phyloP scores from a whole-genome alignment of 78 protist species.

The Acrasis kona region DNA sequence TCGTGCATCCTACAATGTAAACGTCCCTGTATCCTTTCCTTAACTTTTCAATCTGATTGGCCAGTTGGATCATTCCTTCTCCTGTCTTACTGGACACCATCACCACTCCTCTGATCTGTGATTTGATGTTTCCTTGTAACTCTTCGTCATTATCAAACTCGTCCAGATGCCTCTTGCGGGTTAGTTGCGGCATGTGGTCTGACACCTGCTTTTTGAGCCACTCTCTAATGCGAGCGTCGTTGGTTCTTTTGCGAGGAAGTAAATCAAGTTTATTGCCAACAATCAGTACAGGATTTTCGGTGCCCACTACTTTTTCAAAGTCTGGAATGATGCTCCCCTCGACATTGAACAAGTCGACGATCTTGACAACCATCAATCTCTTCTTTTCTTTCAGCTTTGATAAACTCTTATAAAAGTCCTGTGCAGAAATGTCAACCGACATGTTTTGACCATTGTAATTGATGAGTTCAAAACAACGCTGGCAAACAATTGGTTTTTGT shows the following conservation, averaged over 20 bases:
- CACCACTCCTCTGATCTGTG: background rate
- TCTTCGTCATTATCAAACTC: too few species aligned
- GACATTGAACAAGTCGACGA: background rate
- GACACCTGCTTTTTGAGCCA: background rate
- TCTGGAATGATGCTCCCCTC: background rate
- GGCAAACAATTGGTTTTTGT: background rate
- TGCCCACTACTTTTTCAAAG: background rate
- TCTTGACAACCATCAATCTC: background rate
- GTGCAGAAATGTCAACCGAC: background rate
- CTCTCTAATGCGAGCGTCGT: background rate
- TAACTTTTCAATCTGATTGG: background rate
- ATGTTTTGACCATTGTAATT: background rate
- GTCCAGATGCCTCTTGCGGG: too few species aligned
- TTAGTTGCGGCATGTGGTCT: too few species aligned
- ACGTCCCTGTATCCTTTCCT: background rate
- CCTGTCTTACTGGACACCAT: background rate
- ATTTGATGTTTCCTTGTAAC: too few species aligned
- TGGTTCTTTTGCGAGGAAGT: background rate
- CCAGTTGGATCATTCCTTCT: background rate
- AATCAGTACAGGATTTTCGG: background rate
- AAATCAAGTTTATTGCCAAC: background rate
- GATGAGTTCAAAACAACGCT: background rate
- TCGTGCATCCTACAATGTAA: background rate
- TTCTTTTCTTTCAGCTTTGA: background rate
- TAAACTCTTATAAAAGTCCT: background rate